These are phyloP conservation scores for Podaxis sp. DNA, from an alignment of 768 basidiomycete species.

Conservation along the genomic window DNA sequence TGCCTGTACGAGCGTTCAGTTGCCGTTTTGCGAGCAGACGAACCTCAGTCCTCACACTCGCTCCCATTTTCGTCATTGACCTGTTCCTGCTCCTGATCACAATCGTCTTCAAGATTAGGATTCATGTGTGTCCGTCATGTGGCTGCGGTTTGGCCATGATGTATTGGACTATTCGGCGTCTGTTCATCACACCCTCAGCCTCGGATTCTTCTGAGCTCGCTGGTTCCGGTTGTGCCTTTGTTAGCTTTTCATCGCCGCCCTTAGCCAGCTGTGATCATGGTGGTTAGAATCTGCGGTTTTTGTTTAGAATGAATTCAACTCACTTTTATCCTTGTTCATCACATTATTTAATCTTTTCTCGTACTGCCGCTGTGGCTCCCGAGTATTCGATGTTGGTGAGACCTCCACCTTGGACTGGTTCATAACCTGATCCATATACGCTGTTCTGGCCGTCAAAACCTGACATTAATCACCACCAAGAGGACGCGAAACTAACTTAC, in stretches of 20 bases:
- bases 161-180: constrained; percentile 23
- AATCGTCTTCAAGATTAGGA: too few species aligned
- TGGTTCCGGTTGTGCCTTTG: constrained; percentile 25
- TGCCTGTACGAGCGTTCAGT: too few species aligned
- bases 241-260: constrained; percentile 32
- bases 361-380: constrained; percentile 86
- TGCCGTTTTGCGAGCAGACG: too few species aligned
- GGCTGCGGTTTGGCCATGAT: constrained; percentile 30
- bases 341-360: constrained; percentile 76
- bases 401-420: constrained; percentile 70
- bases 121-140: too few species aligned
- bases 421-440: constrained; percentile 74
- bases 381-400: constrained; percentile 64
- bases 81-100: too few species aligned
- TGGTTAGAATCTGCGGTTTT: not conserved
- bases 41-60: too few species aligned
- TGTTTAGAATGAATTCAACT: constrained; percentile 13
- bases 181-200: constrained; percentile 30
- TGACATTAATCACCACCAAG: not conserved
- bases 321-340: constrained; percentile 80
- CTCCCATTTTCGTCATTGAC: too few species aligned
- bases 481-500: constrained; percentile 35
- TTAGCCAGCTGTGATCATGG: constrained; percentile 20
- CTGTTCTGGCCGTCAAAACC: constrained; percentile 46
- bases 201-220: constrained; percentile 35